A percentile compares a stretch with the other conserved stretches of the same genome.
phyloP scores from a whole-genome alignment of 2,329 filamentous ascomycete genomes.

The Macrophomina tecta region DNA sequence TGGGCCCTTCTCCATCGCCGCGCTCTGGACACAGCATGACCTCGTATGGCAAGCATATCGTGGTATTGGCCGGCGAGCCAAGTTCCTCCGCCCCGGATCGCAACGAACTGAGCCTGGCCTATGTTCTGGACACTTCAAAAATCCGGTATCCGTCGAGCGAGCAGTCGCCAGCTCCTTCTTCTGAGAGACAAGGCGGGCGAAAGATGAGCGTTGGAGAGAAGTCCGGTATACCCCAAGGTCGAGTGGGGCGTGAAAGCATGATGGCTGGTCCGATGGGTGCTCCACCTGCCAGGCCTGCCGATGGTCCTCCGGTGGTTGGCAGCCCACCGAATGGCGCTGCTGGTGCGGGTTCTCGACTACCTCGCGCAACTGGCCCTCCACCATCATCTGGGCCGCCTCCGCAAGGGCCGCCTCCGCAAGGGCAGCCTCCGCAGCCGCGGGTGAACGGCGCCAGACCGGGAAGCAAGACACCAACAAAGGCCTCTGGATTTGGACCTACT shows the following conservation, averaged over 20 bases:
- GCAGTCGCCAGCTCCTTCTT: constrained; percentile 36
- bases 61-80: constrained; percentile 92
- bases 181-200: constrained; percentile 42
- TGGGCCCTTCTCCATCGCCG: constrained; percentile 93
- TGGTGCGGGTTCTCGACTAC: constrained; percentile 62
- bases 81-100: constrained; percentile 83
- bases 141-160: constrained; percentile 91
- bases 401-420: constrained; percentile 67
- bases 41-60: constrained; percentile 86
- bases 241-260: constrained; percentile 53
- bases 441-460: constrained; percentile 45
- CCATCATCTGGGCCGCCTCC: constrained; percentile 69
- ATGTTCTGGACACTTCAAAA: constrained; percentile 92
- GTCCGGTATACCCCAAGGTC: constrained; percentile 47
- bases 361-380: constrained; percentile 62
- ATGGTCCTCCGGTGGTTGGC: constrained; percentile 32
- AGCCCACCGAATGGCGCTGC: constrained; percentile 44
- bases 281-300: constrained; percentile 9
- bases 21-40: constrained; percentile 98
- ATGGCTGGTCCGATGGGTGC: constrained; percentile 39
- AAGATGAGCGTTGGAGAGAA: constrained; percentile 57
- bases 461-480: constrained; percentile 60
- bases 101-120: constrained; percentile 85
- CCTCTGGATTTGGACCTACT: constrained; percentile 51
- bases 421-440: constrained; percentile 65